Percentiles rank a stretch among this genome's conserved stretches.
Evolutionary conservation across 495 filamentous ascomycete genomes (phyloP).

Genomic region (Lasiosphaeria hispida): DNA sequence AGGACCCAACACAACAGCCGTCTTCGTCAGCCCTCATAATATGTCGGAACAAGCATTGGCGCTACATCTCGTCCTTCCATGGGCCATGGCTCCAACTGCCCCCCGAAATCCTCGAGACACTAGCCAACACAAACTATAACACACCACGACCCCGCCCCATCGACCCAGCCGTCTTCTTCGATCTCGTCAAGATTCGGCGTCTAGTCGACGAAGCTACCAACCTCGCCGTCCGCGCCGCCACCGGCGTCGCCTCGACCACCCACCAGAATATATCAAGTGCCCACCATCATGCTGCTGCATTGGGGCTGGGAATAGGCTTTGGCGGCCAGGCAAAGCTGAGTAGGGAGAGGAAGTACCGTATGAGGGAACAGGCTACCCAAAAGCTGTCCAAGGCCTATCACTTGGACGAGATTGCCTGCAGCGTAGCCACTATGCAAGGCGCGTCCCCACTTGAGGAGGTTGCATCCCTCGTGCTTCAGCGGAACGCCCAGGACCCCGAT

Average conservation of each 20-base stretch:
- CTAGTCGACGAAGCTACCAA: slow-evolving; percentile 75
- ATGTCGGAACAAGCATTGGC: slow-evolving; percentile 57
- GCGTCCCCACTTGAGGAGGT: slow-evolving; percentile 77
- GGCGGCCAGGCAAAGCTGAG: slow-evolving; percentile 64
- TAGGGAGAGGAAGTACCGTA: slow-evolving; percentile 67
- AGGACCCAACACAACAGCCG: slow-evolving; percentile 5
- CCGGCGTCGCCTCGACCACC: slow-evolving; percentile 61
- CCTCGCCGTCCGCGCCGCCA: slow-evolving; percentile 71
- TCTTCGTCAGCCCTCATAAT: slow-evolving; percentile 17
- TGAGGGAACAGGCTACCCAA: slow-evolving; percentile 73
- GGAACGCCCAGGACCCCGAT: slow-evolving; percentile 60
- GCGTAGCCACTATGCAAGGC: slow-evolving; percentile 79
- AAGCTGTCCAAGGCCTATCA: slow-evolving; percentile 73
- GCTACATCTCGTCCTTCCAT: slow-evolving; percentile 79
- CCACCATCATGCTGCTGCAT: slow-evolving; percentile 52
- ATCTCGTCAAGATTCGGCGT: slow-evolving; percentile 73
- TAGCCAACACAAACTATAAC: slow-evolving; percentile 75
- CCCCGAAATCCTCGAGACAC: slow-evolving; percentile 72
- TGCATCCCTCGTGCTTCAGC: slow-evolving; percentile 66
- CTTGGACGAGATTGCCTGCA: slow-evolving; percentile 76
- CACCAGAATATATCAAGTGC: slow-evolving; percentile 55
- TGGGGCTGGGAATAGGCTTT: slow-evolving; percentile 59
- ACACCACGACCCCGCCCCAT: slow-evolving; percentile 71
- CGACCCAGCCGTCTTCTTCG: slow-evolving; percentile 78
- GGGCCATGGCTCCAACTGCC: slow-evolving; percentile 84